Conservation (phyloP, 768 basidiomycete genomes). For the Phaeolepiota aurea region DNA sequence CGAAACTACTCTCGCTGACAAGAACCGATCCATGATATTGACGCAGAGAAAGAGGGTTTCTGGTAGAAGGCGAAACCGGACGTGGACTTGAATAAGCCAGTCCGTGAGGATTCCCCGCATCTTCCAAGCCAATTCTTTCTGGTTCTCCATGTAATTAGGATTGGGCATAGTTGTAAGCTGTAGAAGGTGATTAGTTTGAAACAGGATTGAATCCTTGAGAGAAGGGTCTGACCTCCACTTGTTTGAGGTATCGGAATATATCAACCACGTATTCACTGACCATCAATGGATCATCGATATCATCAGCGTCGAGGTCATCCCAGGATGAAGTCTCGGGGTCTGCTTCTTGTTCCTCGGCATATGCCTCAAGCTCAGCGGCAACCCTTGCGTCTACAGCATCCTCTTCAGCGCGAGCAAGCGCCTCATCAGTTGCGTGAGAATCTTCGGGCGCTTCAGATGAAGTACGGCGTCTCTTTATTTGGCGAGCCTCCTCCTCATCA, state of each 20-base stretch:
- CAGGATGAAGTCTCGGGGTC: conserved; percentile 61
- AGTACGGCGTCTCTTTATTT: conserved; percentile 64
- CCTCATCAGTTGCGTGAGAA: conserved; percentile 21
- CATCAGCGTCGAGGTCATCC: conserved; percentile 92
- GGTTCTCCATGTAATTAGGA: conserved; percentile 90
- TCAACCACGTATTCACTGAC: conserved; percentile 94
- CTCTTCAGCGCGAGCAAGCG: conserved; percentile 33
- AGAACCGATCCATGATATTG: conserved; percentile 87
- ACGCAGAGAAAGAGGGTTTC: conserved; percentile 93
- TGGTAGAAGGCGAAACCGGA: conserved; percentile 83
- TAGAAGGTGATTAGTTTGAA: conserved; percentile 3
- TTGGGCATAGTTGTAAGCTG: conserved; percentile 81
- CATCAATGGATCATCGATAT: conserved; percentile 92
- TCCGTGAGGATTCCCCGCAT: conserved; percentile 94
- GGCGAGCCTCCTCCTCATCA: conserved; percentile 50
- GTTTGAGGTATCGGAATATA: conserved; percentile 87
- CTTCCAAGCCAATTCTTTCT: conserved; percentile 92
- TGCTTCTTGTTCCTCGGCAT: conserved; percentile 49
- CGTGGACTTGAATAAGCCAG: conserved; percentile 95
- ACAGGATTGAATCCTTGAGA: background rate
- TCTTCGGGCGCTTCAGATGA: conserved; percentile 58
- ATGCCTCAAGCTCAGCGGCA: conserved; percentile 41
- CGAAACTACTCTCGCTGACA: conserved; percentile 72
- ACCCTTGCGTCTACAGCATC: conserved; percentile 34
- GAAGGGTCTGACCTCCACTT: conserved; percentile 61